Percentiles rank a stretch among this genome's conserved stretches.
phyloP scores from a whole-genome alignment of 768 basidiomycete species.

The Clitopilus passeckerianus region DNA sequence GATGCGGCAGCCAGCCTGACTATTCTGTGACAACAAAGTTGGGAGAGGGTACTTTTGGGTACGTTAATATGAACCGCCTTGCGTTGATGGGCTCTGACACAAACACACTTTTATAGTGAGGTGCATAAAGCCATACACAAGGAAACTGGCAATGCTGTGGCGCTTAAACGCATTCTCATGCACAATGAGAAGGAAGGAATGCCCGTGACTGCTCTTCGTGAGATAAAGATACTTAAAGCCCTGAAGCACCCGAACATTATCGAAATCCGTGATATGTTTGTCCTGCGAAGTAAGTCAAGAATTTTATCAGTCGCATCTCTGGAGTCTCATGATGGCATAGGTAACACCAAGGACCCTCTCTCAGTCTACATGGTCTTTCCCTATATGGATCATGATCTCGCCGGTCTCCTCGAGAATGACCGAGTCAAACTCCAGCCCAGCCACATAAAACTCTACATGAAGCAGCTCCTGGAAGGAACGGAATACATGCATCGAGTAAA shows the following conservation, averaged over 20 bases:
- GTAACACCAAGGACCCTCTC: conserved; percentile 64
- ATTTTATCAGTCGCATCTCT: not conserved
- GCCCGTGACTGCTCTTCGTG: conserved; percentile 93
- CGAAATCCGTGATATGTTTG: conserved; percentile 88
- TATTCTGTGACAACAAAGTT: conserved; percentile 84
- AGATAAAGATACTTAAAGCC: conserved; percentile 94
- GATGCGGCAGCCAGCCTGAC: conserved; percentile 67
- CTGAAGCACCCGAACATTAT: conserved; percentile 85
- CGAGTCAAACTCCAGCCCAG: conserved; percentile 77
- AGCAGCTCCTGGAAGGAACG: conserved; percentile 92
- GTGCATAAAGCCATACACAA: conserved; percentile 84
- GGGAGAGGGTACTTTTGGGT: conserved; percentile 98
- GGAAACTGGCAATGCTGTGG: conserved; percentile 58
- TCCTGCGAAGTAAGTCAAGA: conserved; percentile 60
- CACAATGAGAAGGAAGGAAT: conserved; percentile 97
- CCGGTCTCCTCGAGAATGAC: conserved; percentile 89
- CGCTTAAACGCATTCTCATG: conserved; percentile 92
- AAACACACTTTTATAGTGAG: conserved; percentile 49
- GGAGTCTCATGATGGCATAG: conserved; percentile 22
- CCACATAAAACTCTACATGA: conserved; percentile 94
- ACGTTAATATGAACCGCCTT: conserved; percentile 23
- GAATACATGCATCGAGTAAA: conserved; percentile 90
- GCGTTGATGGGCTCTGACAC: not conserved
- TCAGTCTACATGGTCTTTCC: conserved; percentile 99
- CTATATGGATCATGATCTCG: conserved; percentile 99